Conservation (phyloP, 495 filamentous ascomycete genomes). For the Xylaria bambusicola region DNA sequence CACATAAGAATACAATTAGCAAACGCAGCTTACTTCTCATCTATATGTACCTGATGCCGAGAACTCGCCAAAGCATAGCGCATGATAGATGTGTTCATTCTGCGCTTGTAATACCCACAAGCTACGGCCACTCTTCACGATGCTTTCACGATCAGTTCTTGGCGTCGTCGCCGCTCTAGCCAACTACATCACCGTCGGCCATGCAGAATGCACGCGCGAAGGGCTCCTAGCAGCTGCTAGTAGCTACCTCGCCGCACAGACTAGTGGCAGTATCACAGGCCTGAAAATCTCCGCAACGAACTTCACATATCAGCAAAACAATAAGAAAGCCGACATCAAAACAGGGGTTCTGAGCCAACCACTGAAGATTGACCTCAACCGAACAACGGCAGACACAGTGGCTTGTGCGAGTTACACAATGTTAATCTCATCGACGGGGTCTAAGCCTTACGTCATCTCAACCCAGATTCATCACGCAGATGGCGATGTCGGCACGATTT, state of each 20-base stretch:
- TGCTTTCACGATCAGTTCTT: background rate
- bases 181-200: background rate
- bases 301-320: slow-evolving; percentile 47
- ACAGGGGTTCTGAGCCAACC: slow-evolving; percentile 36
- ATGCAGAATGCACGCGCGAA: slow-evolving; percentile 42
- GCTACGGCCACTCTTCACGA: background rate
- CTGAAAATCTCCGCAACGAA: slow-evolving; percentile 36
- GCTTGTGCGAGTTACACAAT: slow-evolving; percentile 49
- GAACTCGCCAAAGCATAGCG: background rate
- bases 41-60: slow-evolving; percentile 16
- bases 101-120: background rate
- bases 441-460: slow-evolving; percentile 45
- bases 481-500: slow-evolving; percentile 35
- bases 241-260: slow-evolving; percentile 39
- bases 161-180: background rate
- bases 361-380: slow-evolving; percentile 41
- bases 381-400: slow-evolving; percentile 41
- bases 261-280: slow-evolving; percentile 28
- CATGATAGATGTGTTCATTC: background rate
- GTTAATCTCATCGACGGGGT: slow-evolving; percentile 38
- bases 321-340: slow-evolving; percentile 37
- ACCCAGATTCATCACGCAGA: slow-evolving; percentile 46
- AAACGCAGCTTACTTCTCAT: background rate
- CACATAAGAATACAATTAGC: background rate
- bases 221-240: slow-evolving; percentile 39